A percentile compares a stretch with the other conserved stretches of the same genome.
Conservation (phyloP, 208 protist species). For the Porcisia deanei region DNA sequence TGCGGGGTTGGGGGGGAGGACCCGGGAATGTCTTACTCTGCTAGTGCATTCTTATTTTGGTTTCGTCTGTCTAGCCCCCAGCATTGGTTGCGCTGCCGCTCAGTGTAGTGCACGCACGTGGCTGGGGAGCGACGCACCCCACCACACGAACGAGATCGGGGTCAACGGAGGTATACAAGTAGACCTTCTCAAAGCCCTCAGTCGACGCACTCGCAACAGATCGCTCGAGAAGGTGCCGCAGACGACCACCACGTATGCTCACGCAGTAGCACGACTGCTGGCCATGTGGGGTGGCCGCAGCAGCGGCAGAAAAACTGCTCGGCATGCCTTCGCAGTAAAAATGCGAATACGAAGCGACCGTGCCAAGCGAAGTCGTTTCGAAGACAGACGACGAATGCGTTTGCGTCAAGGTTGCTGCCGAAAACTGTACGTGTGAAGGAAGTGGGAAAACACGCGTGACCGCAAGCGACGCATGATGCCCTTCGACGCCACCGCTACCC, state of each 20-base stretch:
- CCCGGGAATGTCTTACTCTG: too few species aligned
- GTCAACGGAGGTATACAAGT: slow-evolving; percentile 9
- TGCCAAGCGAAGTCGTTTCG: not conserved
- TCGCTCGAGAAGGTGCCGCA: slow-evolving; percentile 2
- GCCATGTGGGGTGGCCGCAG: not conserved
- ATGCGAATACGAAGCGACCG: not conserved
- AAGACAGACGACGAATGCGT: not conserved
- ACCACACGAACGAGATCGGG: slow-evolving; percentile 3
- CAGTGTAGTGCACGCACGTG: not conserved
- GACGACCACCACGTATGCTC: not conserved
- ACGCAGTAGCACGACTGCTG: slow-evolving; percentile 1
- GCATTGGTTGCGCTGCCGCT: not conserved
- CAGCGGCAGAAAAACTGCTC: not conserved
- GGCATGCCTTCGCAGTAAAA: slow-evolving; percentile 5
- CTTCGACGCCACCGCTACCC: not conserved
- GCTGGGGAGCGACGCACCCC: not conserved
- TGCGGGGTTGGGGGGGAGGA: too few species aligned
- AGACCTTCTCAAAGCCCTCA: not conserved
- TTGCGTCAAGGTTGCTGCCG: not conserved
- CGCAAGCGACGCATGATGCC: not conserved
- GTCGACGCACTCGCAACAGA: not conserved
- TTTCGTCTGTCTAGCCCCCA: not conserved
- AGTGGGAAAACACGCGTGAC: slow-evolving; percentile 3
- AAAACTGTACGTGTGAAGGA: not conserved
- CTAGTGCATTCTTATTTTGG: not conserved